Percentiles rank a stretch among this genome's conserved stretches.
Conservation (phyloP, 306 rosid genomes). For the Cucurbita maxima region DNA sequence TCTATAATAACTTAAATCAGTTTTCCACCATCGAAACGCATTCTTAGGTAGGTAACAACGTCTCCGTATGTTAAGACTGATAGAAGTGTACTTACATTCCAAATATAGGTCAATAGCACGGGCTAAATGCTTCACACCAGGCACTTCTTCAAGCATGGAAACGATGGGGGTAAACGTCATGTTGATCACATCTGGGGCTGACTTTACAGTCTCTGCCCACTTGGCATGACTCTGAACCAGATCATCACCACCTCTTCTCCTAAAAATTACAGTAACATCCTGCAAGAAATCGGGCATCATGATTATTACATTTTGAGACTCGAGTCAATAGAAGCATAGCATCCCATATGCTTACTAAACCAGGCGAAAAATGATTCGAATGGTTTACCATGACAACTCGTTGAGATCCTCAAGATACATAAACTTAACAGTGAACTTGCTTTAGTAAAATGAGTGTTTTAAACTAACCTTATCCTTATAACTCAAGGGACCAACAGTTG, state of each 20-base stretch:
- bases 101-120: conserved; percentile 89
- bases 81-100: conserved; percentile 48
- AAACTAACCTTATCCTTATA: conserved; percentile 90
- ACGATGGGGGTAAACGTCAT: conserved; percentile 89
- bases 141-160: conserved; percentile 78
- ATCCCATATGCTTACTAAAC: not conserved
- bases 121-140: conserved; percentile 59
- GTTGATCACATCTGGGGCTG: conserved; percentile 87
- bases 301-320: not conserved
- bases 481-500: conserved; percentile 52
- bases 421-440: not conserved
- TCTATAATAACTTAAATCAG: not conserved
- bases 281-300: conserved; percentile 23
- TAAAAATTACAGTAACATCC: conserved; percentile 95
- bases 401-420: not conserved
- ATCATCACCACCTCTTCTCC: conserved; percentile 99
- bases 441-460: not conserved
- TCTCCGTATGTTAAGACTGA: not conserved
- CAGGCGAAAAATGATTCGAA: not conserved
- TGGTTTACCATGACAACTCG: not conserved
- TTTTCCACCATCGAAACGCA: not conserved
- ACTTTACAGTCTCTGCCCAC: conserved; percentile 78
- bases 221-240: conserved; percentile 84
- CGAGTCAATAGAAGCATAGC: not conserved
- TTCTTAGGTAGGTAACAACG: not conserved